Evolutionary conservation across 352 stramenopile genomes (phyloP), one percentile per base, ranked within the genome.

Genomic region (Globisporangium uncinulatum): DNA sequence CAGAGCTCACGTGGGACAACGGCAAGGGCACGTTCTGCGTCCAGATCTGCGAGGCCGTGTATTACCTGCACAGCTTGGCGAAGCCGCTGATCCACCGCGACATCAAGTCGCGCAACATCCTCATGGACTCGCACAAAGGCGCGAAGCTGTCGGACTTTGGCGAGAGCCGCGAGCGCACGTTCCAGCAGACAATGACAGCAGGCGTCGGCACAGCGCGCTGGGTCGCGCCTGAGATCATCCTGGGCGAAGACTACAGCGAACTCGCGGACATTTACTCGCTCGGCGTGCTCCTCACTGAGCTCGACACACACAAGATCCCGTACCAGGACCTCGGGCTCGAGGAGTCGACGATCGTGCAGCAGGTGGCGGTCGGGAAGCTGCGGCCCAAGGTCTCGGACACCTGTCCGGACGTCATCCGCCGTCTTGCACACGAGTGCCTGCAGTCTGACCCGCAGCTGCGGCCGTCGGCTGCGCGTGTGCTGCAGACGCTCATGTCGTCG

Each of bases 101-200:
- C 49, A 90, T 97, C 57, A 97, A 97, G 66, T 93, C 85, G 45
- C 83, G 87, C 21, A 97, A 97, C 67, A 87, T 97, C 57, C 76
- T 97, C 13, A 65, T 97, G 20, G 80, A 91, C 62, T 76, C 67
- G 20, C 57, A 73, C 19, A 90, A 90, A 61, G 80, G 80, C 2
- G 80, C 80, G 1, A 89, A 91, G 60, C 63, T 91, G 21, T 87
- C 78, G 0, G 80, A 89, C 59, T 91, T 91, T 54, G 81, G 81
- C 15, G 81, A 91, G 56, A 87, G 76, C 31, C 76, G 81, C 34
- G 76, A 91, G 69, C 81, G 81, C 20, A 91, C 81, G 29, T 68
- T 89, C 56, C 78, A 83, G 49, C 59, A 79, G 51, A 90, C 81
- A 15, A 91, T 91, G 81, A 91, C 81, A 6, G 76, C 76, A 20